A percentile compares a stretch with the other conserved stretches of the same genome.
These are phyloP conservation scores for Sarocladium oryzae DNA, from an alignment of 2,329 filamentous ascomycete species.

Conservation along the genomic window DNA sequence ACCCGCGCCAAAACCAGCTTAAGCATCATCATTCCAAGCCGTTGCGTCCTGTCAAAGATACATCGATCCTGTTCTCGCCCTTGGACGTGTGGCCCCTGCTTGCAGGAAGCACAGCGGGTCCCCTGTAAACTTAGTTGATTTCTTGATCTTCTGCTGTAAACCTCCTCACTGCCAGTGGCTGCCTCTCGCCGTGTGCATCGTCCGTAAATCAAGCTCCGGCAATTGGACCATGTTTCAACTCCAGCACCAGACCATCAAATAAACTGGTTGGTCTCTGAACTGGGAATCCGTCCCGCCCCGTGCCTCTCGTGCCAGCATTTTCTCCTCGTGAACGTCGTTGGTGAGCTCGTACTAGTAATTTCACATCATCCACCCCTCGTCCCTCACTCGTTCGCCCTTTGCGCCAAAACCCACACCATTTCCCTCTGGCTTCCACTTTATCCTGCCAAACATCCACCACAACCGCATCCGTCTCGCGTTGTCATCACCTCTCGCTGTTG, in stretches of 20 bases:
- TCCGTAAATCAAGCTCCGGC: background rate
- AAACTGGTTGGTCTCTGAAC: background rate
- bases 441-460: background rate
- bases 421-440: constrained; percentile 4
- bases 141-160: no score
- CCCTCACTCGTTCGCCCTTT: background rate
- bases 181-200: background rate
- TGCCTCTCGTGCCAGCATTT: constrained; percentile 5
- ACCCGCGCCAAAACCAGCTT: background rate
- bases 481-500: background rate
- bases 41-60: constrained; percentile 1
- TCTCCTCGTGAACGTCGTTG: background rate
- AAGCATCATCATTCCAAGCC: background rate
- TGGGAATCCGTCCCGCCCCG: constrained; percentile 4
- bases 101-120: background rate
- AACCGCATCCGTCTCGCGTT: background rate
- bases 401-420: constrained; percentile 1
- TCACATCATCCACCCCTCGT: background rate
- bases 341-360: no score
- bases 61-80: constrained; percentile 3
- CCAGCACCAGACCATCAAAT: background rate
- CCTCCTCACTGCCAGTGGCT: background rate
- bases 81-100: background rate
- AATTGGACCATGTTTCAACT: no score
- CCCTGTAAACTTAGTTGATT: constrained; percentile 5